Evolutionary conservation across 2,329 filamentous ascomycete genomes (phyloP), one percentile per base, ranked within the genome.

Genomic region (Triangularia verruculosa): DNA sequence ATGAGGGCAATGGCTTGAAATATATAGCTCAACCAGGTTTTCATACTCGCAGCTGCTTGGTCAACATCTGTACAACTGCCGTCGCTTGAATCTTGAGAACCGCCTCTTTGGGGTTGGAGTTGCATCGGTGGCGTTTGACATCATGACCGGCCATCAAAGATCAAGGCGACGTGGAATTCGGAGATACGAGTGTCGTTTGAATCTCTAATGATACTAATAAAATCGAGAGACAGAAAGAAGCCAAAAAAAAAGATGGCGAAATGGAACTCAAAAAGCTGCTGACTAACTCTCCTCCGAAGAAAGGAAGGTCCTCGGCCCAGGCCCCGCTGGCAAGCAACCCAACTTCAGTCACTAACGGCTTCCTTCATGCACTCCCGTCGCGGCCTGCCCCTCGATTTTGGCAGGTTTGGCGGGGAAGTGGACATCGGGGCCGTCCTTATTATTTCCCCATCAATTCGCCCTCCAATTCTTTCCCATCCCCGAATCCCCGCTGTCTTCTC

Each of bases 361-460:
- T 47, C 39, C 39, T 47, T 47, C 39, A 47, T 47, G 39, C 39
- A 47, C 39, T 47, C 39, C n/a, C n/a, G 39, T 56, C 53, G 53
- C 53, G 25, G 30, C 53, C 39, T 20, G 39, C 39, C 32, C n/a
- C 56, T 58, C 56, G 56, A 51, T 52, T 43, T 59, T 59, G 32
- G 57, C 57, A 59, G 20, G 27, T 59, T 59, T 39, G 55, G 58
- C 47, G 52, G 61, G 61, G 39, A 59, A 59, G 25, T 59, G 47
- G 57, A 15, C 32, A 59, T 62, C 53, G 61, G 53, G 15, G 27
- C 60, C 39, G 57, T 52, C 61, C 65, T 67, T 63, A 66, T 53
- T 62, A 66, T 53, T 62, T 63, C 61, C 61, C 59, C 57, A 59
- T n/a, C 22, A 15, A 51, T 47, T 43, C 30, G 22, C 15, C 22